These are phyloP conservation scores for Terfezia boudieri DNA, from an alignment of 495 filamentous ascomycete species.

Conservation along the genomic window DNA sequence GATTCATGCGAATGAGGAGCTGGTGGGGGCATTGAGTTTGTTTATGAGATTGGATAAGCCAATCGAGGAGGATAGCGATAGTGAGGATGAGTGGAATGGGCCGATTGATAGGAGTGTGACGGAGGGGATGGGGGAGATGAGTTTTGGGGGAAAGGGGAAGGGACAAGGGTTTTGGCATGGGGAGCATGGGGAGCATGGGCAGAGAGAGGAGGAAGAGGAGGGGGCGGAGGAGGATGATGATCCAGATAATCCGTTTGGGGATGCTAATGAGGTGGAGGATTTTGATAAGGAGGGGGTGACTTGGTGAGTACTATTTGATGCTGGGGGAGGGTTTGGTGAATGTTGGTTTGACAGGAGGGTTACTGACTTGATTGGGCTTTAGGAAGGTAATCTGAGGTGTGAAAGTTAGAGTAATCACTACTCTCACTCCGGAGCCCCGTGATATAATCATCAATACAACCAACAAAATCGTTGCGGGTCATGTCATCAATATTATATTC, in stretches of 20 bases:
- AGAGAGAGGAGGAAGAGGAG: constrained; percentile 26
- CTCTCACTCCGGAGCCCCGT: too few species aligned
- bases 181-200: constrained; percentile 24
- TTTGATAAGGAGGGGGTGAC: neutral
- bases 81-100: constrained; percentile 44
- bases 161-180: constrained; percentile 24
- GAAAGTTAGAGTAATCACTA: too few species aligned
- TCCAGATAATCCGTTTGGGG: constrained; percentile 42
- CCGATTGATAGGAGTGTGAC: constrained; percentile 30
- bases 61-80: constrained; percentile 90
- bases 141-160: constrained; percentile 15
- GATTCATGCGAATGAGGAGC: constrained; percentile 62
- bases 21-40: constrained; percentile 79
- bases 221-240: constrained; percentile 33
- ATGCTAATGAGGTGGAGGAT: neutral
- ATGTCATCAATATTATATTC: too few species aligned
- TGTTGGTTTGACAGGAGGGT: too few species aligned
- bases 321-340: too few species aligned
- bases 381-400: too few species aligned
- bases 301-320: neutral
- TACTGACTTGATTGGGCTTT: too few species aligned
- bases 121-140: constrained; percentile 22
- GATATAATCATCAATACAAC: too few species aligned
- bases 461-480: too few species aligned
- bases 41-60: constrained; percentile 91